phyloP scores from a whole-genome alignment of 345 rosid genomes.

The Eutrema heterophyllum region DNA sequence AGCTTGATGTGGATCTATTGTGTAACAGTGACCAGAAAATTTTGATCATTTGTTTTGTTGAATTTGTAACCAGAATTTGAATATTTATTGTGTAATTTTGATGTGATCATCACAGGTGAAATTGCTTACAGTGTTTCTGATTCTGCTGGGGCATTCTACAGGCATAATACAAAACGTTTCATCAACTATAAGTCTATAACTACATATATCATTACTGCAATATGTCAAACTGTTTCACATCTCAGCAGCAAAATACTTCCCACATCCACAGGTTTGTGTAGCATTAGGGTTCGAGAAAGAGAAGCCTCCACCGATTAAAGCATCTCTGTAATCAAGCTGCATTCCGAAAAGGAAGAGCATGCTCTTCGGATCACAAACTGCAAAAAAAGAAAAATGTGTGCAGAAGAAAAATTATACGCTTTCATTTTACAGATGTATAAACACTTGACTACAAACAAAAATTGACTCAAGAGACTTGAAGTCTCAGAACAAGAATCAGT shows the following conservation, averaged over 20 bases:
- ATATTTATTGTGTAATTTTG: not conserved
- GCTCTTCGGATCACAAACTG: constrained; percentile 99
- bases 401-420: too few relatives aligned
- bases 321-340: constrained; percentile 93
- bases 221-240: constrained; percentile 30
- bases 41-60: not conserved
- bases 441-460: not conserved
- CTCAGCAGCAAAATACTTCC: too few relatives aligned
- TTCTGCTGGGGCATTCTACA: constrained; percentile 1
- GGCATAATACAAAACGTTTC: not conserved
- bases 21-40: not conserved
- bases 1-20: constrained; percentile 12
- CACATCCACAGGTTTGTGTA: constrained; percentile 80
- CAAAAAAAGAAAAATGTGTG: constrained; percentile 20
- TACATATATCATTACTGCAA: constrained; percentile 3
- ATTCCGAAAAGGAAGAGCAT: constrained; percentile 90
- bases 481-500: not conserved
- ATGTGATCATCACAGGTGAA: not conserved
- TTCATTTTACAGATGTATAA: not conserved
- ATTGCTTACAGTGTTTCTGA: not conserved
- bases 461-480: not conserved
- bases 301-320: constrained; percentile 97
- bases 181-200: not conserved
- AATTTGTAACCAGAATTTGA: not conserved
- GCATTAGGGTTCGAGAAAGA: constrained; percentile 92